A percentile compares a stretch with the other conserved stretches of the same genome.
These are phyloP conservation scores for Suillus hirtellus DNA, from an alignment of 768 basidiomycete species.

Conservation along the genomic window DNA sequence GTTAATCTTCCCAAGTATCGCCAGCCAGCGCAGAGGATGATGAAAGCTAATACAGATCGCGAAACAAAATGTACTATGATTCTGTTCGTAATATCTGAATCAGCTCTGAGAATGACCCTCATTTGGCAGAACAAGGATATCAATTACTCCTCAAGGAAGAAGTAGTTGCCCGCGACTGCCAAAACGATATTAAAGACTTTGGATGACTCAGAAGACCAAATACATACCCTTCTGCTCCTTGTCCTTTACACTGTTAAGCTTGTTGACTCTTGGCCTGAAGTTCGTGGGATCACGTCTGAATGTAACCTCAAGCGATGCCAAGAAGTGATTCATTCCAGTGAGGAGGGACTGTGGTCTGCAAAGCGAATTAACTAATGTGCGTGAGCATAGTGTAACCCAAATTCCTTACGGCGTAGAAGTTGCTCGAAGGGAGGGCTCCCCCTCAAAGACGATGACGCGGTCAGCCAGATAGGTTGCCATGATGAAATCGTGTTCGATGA, in stretches of 20 bases:
- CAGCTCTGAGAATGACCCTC: conserved; percentile 1
- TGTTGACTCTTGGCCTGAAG: conserved; percentile 88
- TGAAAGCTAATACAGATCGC: conserved; percentile 4
- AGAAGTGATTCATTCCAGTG: conserved; percentile 97
- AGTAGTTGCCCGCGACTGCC: conserved; percentile 80
- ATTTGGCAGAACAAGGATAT: not conserved
- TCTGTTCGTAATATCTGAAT: not conserved
- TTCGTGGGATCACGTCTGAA: conserved; percentile 98
- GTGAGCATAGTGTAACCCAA: conserved; percentile 1
- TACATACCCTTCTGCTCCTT: conserved; percentile 79
- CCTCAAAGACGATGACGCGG: conserved; percentile 92
- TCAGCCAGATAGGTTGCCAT: conserved; percentile 99
- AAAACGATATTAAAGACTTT: conserved; percentile 13
- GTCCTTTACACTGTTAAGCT: conserved; percentile 82
- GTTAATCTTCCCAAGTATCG: not conserved
- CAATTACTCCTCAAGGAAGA: conserved; percentile 83
- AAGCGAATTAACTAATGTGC: conserved; percentile 7
- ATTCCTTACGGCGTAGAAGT: conserved; percentile 83
- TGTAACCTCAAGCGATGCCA: conserved; percentile 93
- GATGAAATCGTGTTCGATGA: conserved; percentile 99
- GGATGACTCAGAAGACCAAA: conserved; percentile 6
- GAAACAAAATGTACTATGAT: not conserved
- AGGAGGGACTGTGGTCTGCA: conserved; percentile 88
- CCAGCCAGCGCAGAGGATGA: not conserved
- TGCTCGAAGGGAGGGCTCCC: conserved; percentile 81